Percentiles rank a stretch among this genome's conserved stretches.
Evolutionary conservation across 116 monocot genomes (phyloP).

Genomic region (Papilionanthe hybrid): DNA sequence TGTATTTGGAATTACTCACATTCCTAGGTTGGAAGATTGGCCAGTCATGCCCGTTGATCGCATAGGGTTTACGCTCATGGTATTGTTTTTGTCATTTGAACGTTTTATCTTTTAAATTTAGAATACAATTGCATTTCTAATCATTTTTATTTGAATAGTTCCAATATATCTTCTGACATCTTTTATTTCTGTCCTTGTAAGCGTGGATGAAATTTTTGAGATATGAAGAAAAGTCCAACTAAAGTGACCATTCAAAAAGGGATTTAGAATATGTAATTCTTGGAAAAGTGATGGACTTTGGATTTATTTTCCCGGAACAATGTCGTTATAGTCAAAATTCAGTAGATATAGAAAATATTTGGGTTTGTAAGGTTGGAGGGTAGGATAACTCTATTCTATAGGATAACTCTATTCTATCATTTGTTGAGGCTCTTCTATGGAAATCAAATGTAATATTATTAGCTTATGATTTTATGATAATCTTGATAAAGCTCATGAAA

Average conservation of each 20-base stretch:
- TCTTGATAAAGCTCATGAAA: too few relatives aligned
- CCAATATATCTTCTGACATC: background rate
- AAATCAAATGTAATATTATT: too few relatives aligned
- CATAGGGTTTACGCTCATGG: conserved; percentile 93
- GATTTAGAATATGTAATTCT: background rate
- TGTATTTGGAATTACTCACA: conserved; percentile 82
- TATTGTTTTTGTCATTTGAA: conserved; percentile 20
- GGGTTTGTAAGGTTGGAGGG: background rate
- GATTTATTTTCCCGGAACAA: background rate
- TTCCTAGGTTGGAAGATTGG: conserved; percentile 96
- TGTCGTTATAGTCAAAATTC: background rate
- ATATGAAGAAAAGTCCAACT: too few relatives aligned
- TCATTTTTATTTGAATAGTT: background rate
- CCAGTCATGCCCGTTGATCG: conserved; percentile 97
- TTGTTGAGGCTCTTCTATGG: too few relatives aligned
- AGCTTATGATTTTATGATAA: too few relatives aligned
- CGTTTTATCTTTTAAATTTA: background rate
- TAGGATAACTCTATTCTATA: too few relatives aligned
- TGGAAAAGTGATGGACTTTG: background rate
- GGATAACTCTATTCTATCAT: too few relatives aligned
- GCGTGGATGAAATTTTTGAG: too few relatives aligned
- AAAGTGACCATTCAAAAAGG: background rate
- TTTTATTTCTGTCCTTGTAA: background rate
- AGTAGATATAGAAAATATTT: background rate
- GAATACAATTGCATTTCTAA: background rate